Base-by-base conservation (phyloP, 345 rosid species). In the Bruguiera parviflora region DNA sequence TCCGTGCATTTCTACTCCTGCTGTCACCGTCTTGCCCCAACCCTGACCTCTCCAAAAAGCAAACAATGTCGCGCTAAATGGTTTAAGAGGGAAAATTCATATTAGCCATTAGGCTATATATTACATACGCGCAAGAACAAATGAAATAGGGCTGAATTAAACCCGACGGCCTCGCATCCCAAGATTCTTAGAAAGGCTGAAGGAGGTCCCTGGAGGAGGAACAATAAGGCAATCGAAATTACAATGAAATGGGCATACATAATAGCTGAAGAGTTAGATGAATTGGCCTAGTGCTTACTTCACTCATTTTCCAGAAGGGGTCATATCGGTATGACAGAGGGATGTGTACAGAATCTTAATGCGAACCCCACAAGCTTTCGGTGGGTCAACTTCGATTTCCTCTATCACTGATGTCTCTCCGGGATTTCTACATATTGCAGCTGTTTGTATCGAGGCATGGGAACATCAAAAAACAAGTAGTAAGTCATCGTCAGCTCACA, bases 111-210 rank as follows among this genome's bases (percentile, higher is more conserved):
- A 32, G 35, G 35, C 35, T 2, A 27, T 27, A 27, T 32, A 32
- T 32, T 32, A 4, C 35, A 32, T 32, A 32, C 35, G 6, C 5
- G 21, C 6, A 15, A 51, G 55, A 51, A 19, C n/a, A 51, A 4
- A 3, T 19, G 20, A 19, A 47, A 47, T 8, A 19, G 9, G 16
- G 15, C n/a, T 18, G n/a, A 49, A 49, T 59, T 49, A 13, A 49
- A 89, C 96, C 94, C 92, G 60, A 79, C 84, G 2, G 96, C 94
- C 80, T 92, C 91, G 35, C 89, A 94, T 20, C 96, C 96, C 5
- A 92, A 56, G 46, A 92, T 85, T 75, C 82, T 83, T 3, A 93
- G 93, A 70, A 82, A 84, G 22, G 39, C 10, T 19, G 82, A 71
- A 31, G 58, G 0, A 0, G 94, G 89, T 47, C 77, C 84, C 95